Evolutionary conservation across 805 yeast genomes (phyloP).

Genomic region (Saccharomycopsis sp.): DNA sequence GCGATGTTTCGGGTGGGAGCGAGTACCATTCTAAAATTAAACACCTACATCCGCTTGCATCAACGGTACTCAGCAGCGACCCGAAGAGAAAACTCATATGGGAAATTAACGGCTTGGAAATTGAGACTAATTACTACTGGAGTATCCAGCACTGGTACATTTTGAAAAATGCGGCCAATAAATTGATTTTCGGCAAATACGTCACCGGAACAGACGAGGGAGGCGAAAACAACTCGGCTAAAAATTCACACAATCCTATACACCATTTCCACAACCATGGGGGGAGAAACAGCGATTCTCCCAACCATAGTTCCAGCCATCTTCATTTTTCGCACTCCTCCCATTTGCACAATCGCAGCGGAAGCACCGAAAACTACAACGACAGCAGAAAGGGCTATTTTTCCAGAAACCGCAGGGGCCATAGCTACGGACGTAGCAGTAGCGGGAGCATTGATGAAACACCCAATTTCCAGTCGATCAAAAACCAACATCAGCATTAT

Average conservation of each 20-base stretch:
- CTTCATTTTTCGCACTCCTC: neutral
- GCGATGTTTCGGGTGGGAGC: neutral
- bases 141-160: constrained; percentile 8
- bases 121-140: constrained; percentile 10
- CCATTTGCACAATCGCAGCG: neutral
- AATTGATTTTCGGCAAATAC: constrained; percentile 4
- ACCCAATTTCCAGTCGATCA: neutral
- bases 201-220: neutral
- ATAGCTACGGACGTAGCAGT: neutral
- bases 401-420: neutral
- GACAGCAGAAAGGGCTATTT: neutral
- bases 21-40: neutral
- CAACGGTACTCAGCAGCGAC: neutral
- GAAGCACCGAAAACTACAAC: neutral
- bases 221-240: neutral
- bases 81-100: constrained; percentile 2
- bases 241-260: neutral
- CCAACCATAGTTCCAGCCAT: neutral
- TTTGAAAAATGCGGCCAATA: constrained; percentile 1
- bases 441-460: neutral
- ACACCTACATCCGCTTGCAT: neutral
- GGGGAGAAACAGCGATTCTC: neutral
- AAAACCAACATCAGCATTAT: neutral
- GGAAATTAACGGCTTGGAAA: constrained; percentile 7
- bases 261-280: neutral